These are phyloP conservation scores for Colletotrichum simmondsii DNA, from an alignment of 2,329 filamentous ascomycete species.

Conservation along the genomic window DNA sequence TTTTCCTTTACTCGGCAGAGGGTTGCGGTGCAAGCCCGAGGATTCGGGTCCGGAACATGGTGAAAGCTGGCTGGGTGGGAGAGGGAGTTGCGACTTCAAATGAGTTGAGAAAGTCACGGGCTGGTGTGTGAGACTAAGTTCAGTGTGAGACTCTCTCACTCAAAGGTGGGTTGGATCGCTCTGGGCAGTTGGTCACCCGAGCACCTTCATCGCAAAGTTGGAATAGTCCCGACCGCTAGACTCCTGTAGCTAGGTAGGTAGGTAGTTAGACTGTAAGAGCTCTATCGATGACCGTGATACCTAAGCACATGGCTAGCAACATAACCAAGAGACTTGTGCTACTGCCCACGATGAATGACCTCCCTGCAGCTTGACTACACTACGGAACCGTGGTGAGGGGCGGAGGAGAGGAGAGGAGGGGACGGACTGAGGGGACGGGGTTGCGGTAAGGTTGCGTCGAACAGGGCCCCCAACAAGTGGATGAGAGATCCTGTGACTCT, in stretches of 20 bases:
- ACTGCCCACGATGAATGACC: not conserved
- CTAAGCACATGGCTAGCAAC: conserved; percentile 15
- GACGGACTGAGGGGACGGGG: not conserved
- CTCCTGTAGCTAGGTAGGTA: not conserved
- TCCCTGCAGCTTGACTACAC: not conserved
- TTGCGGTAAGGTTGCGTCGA: not conserved
- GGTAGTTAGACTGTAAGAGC: not conserved
- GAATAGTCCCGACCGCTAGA: not conserved
- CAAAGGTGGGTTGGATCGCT: not conserved
- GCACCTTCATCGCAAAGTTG: not conserved
- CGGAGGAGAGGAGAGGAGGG: not conserved
- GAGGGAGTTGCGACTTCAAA: not conserved
- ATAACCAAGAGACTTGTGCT: conserved; percentile 8
- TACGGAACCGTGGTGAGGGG: not conserved
- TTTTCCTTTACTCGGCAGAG: conserved; percentile 9
- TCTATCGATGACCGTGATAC: not conserved
- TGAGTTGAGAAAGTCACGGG: not conserved
- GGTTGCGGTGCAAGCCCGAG: conserved; percentile 18
- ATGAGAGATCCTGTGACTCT: conserved; percentile 21
- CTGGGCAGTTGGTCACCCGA: conserved; percentile 20
- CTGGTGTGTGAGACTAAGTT: not conserved
- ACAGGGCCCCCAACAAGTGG: not conserved
- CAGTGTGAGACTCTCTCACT: too few relatives aligned
- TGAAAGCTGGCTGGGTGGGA: not conserved
- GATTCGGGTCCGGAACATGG: conserved; percentile 20